Conservation (phyloP, 495 filamentous ascomycete genomes). For the Aspergillus bertholletiae region DNA sequence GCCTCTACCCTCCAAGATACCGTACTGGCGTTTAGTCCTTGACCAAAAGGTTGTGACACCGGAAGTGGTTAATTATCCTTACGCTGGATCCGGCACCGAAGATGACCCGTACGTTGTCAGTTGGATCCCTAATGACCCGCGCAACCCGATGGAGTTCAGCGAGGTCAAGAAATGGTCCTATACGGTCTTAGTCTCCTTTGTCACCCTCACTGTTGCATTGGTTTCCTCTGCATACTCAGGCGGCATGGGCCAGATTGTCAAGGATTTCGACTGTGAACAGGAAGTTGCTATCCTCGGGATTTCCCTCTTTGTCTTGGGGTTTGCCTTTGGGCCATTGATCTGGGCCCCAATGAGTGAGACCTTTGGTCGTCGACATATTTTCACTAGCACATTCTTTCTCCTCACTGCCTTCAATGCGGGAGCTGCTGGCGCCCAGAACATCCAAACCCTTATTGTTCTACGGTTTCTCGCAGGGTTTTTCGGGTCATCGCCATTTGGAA, state of each 20-base stretch:
- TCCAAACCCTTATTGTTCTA: conserved; percentile 63
- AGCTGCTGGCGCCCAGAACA: conserved; percentile 58
- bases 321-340: conserved; percentile 61
- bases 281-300: conserved; percentile 64
- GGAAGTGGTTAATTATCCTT: conserved; percentile 55
- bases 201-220: conserved; percentile 73
- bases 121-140: conserved; percentile 67
- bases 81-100: conserved; percentile 66
- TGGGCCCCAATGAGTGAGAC: conserved; percentile 68
- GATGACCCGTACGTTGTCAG: conserved; percentile 73
- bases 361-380: conserved; percentile 70
- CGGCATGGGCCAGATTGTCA: conserved; percentile 57
- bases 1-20: conserved; percentile 30
- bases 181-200: conserved; percentile 59
- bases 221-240: conserved; percentile 75
- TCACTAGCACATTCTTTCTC: conserved; percentile 57
- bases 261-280: conserved; percentile 53
- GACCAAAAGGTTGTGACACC: conserved; percentile 54
- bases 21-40: conserved; percentile 42
- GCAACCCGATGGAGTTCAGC: conserved; percentile 68
- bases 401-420: conserved; percentile 70
- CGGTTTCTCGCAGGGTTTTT: conserved; percentile 77
- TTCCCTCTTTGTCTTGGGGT: conserved; percentile 72
- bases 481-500: conserved; percentile 69
- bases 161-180: conserved; percentile 63